Evolutionary conservation across 371 early-diverging fungal genomes (phyloP).

Genomic region (Circinella minor): DNA sequence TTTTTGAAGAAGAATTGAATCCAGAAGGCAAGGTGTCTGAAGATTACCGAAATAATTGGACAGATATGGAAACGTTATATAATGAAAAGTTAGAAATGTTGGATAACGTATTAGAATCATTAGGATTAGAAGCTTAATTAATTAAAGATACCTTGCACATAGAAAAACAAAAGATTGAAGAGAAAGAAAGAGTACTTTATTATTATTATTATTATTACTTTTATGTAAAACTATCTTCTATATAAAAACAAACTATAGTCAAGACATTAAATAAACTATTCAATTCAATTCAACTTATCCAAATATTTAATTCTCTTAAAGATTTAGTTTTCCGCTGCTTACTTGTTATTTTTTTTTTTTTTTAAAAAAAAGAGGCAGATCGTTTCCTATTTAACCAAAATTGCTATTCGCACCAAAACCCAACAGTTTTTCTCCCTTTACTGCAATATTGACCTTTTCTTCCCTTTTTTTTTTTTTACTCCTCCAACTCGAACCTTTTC

Average conservation of each 20-base stretch:
- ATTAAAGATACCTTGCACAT: background rate
- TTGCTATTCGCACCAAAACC: no score
- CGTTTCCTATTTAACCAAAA: no score
- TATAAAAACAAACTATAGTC: no score
- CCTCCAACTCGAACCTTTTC: background rate
- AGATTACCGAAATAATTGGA: conserved; percentile 35
- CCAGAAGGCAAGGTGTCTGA: conserved; percentile 31
- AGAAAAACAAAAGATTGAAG: background rate
- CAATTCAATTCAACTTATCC: no score
- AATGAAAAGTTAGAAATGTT: conserved; percentile 35
- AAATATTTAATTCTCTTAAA: no score
- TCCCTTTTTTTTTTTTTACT: background rate
- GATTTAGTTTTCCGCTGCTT: no score
- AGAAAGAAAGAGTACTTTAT: background rate
- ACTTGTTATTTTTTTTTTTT: no score
- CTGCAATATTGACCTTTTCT: background rate
- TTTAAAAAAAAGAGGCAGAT: no score
- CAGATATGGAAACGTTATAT: conserved; percentile 36
- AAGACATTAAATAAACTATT: no score
- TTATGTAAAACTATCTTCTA: no score
- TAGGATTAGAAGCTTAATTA: conserved; percentile 44
- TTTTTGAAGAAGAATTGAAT: conserved; percentile 37
- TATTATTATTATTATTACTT: no score
- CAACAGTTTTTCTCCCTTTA: no score
- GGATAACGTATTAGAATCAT: conserved; percentile 30